Conservation (phyloP, 345 rosid species). For the Eucalyptus leucophloia region DNA sequence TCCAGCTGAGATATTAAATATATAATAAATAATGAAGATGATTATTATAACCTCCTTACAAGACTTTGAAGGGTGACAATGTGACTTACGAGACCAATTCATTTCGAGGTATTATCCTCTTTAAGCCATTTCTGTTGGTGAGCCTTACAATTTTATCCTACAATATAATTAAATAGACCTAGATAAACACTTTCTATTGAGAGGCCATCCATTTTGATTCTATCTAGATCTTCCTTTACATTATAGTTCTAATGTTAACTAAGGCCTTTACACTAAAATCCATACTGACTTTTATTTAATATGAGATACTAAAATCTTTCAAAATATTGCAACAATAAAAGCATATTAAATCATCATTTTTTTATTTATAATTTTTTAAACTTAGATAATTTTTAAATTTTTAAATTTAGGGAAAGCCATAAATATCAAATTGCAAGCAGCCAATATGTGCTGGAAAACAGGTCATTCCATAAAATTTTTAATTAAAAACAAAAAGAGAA, state of each 20-base stretch:
- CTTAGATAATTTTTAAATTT: neutral
- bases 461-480: neutral
- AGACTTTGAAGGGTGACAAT: neutral
- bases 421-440: neutral
- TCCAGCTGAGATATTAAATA: neutral
- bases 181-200: neutral
- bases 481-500: neutral
- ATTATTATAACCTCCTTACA: neutral
- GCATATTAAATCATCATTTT: neutral
- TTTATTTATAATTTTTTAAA: neutral
- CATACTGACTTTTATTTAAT: neutral
- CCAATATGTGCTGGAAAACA: neutral
- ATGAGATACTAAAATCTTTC: neutral
- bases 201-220: neutral
- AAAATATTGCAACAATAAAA: neutral
- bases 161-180: neutral
- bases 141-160: neutral
- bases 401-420: neutral
- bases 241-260: neutral
- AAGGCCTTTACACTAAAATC: neutral
- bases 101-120: neutral
- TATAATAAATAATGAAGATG: neutral
- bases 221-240: neutral
- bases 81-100: neutral
- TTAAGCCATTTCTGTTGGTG: neutral